phyloP scores from a whole-genome alignment of 306 rosid species.

The Prunus campanulata region DNA sequence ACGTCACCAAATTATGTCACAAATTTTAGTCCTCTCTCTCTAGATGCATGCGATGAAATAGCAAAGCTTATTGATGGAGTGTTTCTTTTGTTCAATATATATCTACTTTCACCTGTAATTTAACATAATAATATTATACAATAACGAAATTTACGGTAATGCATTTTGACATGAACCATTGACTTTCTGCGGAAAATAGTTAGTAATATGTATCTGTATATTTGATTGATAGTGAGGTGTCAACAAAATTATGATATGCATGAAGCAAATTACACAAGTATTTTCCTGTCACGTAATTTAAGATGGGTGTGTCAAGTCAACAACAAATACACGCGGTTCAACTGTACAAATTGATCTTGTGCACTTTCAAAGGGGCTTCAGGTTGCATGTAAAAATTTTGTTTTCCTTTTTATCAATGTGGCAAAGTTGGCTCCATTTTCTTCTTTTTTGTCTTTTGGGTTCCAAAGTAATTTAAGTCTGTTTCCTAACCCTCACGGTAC shows the following conservation, averaged over 20 bases:
- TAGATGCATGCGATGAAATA: too few species aligned
- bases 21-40: too few species aligned
- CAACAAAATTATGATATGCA: not conserved
- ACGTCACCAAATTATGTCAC: not conserved
- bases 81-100: too few species aligned
- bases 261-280: not conserved
- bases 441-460: not conserved
- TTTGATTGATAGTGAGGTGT: not conserved
- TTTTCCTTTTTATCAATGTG: not conserved
- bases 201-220: not conserved
- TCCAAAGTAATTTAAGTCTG: not conserved
- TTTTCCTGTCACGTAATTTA: too few species aligned
- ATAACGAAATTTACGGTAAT: not conserved
- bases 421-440: not conserved
- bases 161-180: not conserved
- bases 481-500: conserved; percentile 2
- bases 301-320: too few species aligned
- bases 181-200: not conserved
- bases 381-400: not conserved
- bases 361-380: not conserved
- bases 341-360: too few species aligned
- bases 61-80: too few species aligned
- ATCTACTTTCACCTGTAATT: too few species aligned
- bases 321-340: too few species aligned
- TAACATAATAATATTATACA: not conserved